Base-by-base conservation (phyloP, 371 early-diverging fungal genomes). In the Coemansia sp. region DNA sequence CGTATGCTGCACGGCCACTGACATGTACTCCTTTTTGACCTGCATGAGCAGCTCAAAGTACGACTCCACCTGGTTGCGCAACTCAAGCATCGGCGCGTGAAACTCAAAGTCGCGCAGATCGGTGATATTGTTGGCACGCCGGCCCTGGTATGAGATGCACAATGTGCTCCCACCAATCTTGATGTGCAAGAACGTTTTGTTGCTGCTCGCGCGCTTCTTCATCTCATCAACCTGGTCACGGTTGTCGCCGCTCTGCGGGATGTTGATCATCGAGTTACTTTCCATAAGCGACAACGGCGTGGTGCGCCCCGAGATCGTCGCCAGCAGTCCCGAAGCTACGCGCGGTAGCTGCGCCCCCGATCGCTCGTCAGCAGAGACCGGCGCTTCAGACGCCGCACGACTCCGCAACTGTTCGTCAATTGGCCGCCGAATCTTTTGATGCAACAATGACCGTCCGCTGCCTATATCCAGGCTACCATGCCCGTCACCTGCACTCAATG, bases 21-120 rank as follows among this genome's bases (percentile, higher is more conserved):
- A 70, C 62, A 86, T 74, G 48, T 85, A 83, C 70, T 88, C 89
- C 70, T 80, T 80, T 65, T 85, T 87, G 30, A 89, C 79, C 16
- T 82, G 81, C 65, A 80, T 81, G 26, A 86, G 62, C 38, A 89
- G 77, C 56, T 89, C 88, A 36, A 80, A 80, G 82, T 85, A 88
- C 14, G 86, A 82, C 83, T 86, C 88, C 2, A 87, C 86, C 63
- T 83, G 83, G 78, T 89, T 88, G 48, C 84, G 77, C 64, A 85
- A 86, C 77, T 87, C 90, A 16, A 89, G 76, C 10, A 84, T 84
- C 1, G 89, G 88, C 69, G 88, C 74, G 35, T 77, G 77, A 63
- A 89, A 87, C 45, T 83, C 81, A 77, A 89, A 87, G 62, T 82
- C 78, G 55, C 80, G 78, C 56, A 89, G 51, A 60, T 89, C 90